These are phyloP conservation scores for Tripterygium wilfordii DNA, from an alignment of 177 flowering plant genomes.

Conservation along the genomic window DNA sequence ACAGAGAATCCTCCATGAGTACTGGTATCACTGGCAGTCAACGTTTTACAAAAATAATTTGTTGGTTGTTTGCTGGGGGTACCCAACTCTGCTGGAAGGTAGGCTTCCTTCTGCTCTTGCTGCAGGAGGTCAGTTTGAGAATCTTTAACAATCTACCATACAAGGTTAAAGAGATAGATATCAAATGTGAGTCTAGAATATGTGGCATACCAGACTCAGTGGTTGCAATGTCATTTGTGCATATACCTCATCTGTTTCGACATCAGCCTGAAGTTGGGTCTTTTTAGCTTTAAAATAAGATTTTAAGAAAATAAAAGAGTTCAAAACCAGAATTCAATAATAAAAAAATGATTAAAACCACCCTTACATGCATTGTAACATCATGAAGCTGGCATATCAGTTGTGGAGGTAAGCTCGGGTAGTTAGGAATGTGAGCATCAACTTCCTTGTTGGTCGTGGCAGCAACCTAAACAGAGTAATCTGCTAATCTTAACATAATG, in stretches of 20 bases:
- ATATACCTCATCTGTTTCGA: too few relatives aligned
- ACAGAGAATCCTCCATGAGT: slow-evolving; percentile 87
- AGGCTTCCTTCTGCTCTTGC: too few relatives aligned
- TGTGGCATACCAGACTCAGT: slow-evolving; percentile 46
- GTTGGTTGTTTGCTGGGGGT: slow-evolving; percentile 53
- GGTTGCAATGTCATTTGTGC: slow-evolving; percentile 86
- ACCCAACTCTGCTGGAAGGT: slow-evolving; percentile 62
- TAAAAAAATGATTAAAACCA: slow-evolving; percentile 6
- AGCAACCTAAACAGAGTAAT: slow-evolving; percentile 63
- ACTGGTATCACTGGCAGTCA: slow-evolving; percentile 73
- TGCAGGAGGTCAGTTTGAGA: slow-evolving; percentile 14
- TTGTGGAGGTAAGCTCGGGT: too few relatives aligned
- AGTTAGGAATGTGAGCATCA: slow-evolving; percentile 75
- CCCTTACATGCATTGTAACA: slow-evolving; percentile 83
- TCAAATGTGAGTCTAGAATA: too few relatives aligned
- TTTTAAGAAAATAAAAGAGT: neutral
- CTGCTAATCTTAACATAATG: too few relatives aligned
- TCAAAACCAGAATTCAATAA: neutral
- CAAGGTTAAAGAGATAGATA: too few relatives aligned
- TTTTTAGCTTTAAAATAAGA: slow-evolving; percentile 7
- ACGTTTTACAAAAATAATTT: slow-evolving; percentile 64
- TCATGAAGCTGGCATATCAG: too few relatives aligned
- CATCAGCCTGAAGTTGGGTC: slow-evolving; percentile 44
- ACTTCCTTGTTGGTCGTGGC: slow-evolving; percentile 83
- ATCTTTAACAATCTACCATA: too few relatives aligned